A percentile compares a stretch with the other conserved stretches of the same genome.
These are phyloP conservation scores for Lepidium campestre DNA, from an alignment of 441 rosid species.

Conservation along the genomic window DNA sequence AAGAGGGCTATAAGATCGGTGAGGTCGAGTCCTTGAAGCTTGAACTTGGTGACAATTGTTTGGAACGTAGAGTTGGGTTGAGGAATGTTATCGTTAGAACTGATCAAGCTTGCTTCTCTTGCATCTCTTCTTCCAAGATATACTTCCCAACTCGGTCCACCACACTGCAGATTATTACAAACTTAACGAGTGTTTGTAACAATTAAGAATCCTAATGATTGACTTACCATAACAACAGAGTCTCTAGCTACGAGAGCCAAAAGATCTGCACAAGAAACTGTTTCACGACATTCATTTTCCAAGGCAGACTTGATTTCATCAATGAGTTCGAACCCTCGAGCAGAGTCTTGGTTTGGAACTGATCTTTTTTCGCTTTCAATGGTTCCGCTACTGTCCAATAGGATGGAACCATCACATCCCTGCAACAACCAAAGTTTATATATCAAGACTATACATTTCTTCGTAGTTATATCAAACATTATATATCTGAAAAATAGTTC, in stretches of 20 bases:
- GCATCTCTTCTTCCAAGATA: slow-evolving; percentile 84
- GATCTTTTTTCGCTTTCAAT: slow-evolving; percentile 67
- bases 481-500: not conserved
- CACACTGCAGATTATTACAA: slow-evolving; percentile 38
- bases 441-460: not conserved
- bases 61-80: slow-evolving; percentile 66
- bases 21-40: slow-evolving; percentile 51
- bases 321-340: slow-evolving; percentile 72
- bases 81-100: slow-evolving; percentile 75
- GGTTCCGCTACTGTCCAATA: slow-evolving; percentile 56
- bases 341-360: slow-evolving; percentile 57
- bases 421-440: slow-evolving; percentile 15
- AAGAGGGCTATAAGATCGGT: slow-evolving; percentile 80
- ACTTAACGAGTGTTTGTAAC: not conserved
- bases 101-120: slow-evolving; percentile 58
- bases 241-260: slow-evolving; percentile 76
- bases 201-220: not conserved
- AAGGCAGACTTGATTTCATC: slow-evolving; percentile 63
- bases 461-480: not conserved
- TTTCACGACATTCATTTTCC: slow-evolving; percentile 67
- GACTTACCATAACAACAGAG: slow-evolving; percentile 58
- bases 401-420: slow-evolving; percentile 84
- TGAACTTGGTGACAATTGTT: slow-evolving; percentile 62
- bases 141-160: slow-evolving; percentile 80
- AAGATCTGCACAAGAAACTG: slow-evolving; percentile 80